Conservation (phyloP, 2,329 filamentous ascomycete genomes). For the Setomelanomma holmii region DNA sequence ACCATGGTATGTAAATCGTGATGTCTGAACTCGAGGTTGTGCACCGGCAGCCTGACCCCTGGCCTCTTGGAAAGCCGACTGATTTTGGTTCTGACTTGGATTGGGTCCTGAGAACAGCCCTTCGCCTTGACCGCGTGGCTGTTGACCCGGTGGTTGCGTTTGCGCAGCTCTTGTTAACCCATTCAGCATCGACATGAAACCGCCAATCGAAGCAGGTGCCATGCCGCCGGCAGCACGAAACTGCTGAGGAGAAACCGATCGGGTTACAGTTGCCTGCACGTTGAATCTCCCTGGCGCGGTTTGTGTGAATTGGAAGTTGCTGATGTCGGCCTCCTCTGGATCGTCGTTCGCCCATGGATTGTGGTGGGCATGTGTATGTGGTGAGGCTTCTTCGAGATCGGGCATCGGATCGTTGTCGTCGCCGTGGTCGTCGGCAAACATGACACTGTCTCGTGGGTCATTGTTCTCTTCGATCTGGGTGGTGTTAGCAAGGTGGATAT, state of each 20-base stretch:
- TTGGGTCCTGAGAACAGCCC: slow-evolving; percentile 19
- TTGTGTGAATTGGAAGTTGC: slow-evolving; percentile 53
- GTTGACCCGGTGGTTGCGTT: slow-evolving; percentile 17
- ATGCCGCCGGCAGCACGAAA: slow-evolving; percentile 22
- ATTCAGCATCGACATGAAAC: slow-evolving; percentile 57
- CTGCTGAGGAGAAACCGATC: slow-evolving; percentile 34
- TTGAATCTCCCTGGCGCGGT: slow-evolving; percentile 45
- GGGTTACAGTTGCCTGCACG: slow-evolving; percentile 44
- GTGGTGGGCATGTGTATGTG: slow-evolving; percentile 49
- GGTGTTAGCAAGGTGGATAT: slow-evolving; percentile 25
- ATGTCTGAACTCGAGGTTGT: slow-evolving; percentile 17
- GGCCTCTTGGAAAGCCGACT: slow-evolving; percentile 23
- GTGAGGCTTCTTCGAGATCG: slow-evolving; percentile 31
- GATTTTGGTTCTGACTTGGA: slow-evolving; percentile 3
- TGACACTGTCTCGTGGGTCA: slow-evolving; percentile 64
- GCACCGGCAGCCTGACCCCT: slow-evolving; percentile 19
- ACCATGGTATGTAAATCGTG: slow-evolving; percentile 41
- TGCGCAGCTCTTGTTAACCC: slow-evolving; percentile 51
- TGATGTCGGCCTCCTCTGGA: slow-evolving; percentile 58
- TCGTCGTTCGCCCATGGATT: slow-evolving; percentile 60
- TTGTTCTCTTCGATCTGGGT: slow-evolving; percentile 59
- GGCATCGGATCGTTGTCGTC: slow-evolving; percentile 41
- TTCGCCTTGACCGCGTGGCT: slow-evolving; percentile 25
- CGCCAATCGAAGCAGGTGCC: slow-evolving; percentile 43
- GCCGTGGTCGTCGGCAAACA: slow-evolving; percentile 37